Base-by-base conservation (phyloP, 345 rosid genomes). In the Draba incana region DNA sequence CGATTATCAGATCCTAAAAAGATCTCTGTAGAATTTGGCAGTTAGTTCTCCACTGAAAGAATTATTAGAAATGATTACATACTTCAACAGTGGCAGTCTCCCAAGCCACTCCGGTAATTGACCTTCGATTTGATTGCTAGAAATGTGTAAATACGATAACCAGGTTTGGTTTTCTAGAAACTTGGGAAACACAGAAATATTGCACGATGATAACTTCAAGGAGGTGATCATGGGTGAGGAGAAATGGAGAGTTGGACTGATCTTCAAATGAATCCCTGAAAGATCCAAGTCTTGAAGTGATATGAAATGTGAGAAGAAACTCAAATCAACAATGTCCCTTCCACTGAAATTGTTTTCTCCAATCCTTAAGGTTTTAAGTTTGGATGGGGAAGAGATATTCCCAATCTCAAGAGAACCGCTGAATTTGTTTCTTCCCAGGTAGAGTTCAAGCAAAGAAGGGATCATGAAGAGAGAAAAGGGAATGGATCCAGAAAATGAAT, bases 301-400 rank as follows among this genome's bases (percentile, higher is more conserved):
- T 62, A 8, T 37, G 28, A 57, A 43, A 13, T 11, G 37, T 14
- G 35, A 14, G 68, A 8, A 28, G 1, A 20, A 1, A 20, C 20
- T 20, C 0, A 20, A 20, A 20, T 20, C 1, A 20, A 20, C 20
- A 20, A 28, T 28, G 30, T 6, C 10, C 8, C 33, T 62, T 20
- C 30, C 81, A 15, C 8, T 46, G 4, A 81, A 77, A 12, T 56
- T 69, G 43, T 78, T 83, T 8, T 60, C 67, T 50, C 25, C 44
- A 61, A 70, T 2, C 8, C 0, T 2, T 8, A 70, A 41, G 0
- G 0, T 0, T 15, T 0, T 0, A 39, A 70, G 59, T 2, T 41
- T 7, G 11, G 71, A 52, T 49, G 1, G 6, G 10, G 65, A 33
- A 30, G 66, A 51, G 27, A 45, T 7, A 39, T 69, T 47, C 4